phyloP scores from a whole-genome alignment of 306 rosid species.

The Castanea sativa region DNA sequence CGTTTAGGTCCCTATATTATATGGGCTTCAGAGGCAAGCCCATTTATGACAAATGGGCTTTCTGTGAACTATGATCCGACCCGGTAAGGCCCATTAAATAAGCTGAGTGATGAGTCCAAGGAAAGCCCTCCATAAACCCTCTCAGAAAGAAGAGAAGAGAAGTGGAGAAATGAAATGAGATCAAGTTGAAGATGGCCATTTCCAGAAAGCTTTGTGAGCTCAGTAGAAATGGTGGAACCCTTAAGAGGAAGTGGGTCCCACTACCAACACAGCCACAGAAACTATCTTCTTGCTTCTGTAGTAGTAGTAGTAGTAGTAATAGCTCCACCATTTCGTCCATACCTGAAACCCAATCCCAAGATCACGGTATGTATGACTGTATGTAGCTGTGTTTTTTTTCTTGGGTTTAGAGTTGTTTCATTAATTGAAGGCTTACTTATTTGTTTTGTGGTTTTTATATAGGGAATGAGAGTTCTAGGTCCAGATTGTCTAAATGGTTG shows the following conservation, averaged over 20 bases:
- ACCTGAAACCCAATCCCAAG: constrained; percentile 38
- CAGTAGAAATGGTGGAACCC: constrained; percentile 1
- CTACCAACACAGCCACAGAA: neutral
- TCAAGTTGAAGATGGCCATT: constrained; percentile 39
- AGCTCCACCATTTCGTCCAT: constrained; percentile 41
- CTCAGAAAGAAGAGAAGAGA: neutral
- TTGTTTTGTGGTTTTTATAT: neutral
- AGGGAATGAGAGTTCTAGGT: constrained; percentile 43
- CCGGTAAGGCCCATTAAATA: no score
- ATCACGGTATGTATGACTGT: constrained; percentile 35
- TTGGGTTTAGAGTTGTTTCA: neutral
- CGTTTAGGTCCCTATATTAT: neutral
- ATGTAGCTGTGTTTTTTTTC: no score
- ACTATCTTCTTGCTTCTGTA: constrained; percentile 18
- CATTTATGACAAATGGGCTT: neutral
- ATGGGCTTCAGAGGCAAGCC: neutral
- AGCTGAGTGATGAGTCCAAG: no score
- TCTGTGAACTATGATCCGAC: neutral
- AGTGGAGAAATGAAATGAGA: neutral
- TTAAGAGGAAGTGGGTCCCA: constrained; percentile 10
- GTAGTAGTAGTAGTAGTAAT: accelerated
- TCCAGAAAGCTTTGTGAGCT: constrained; percentile 29
- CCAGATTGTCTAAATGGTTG: constrained; percentile 64
- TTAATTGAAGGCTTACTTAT: neutral
- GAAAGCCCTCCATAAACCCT: constrained; percentile 40